Conservation (phyloP, 169 alveolate species). For the Cryptosporidium sp. region DNA sequence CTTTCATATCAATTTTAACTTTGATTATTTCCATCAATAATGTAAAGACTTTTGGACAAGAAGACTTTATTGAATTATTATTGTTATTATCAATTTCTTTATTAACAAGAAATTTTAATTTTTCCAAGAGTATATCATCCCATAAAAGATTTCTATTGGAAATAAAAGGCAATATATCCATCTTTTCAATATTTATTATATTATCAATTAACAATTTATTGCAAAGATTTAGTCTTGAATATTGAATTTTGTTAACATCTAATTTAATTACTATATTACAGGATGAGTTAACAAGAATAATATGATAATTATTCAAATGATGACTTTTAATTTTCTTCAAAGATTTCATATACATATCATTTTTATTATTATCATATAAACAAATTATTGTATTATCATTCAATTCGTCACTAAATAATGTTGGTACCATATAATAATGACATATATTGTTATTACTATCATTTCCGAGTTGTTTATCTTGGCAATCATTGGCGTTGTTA, state of each 20-base stretch:
- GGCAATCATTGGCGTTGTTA: neutral
- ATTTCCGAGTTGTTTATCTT: neutral
- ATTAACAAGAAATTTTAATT: neutral
- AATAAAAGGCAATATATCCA: constrained; percentile 42
- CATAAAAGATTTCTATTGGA: constrained; percentile 13
- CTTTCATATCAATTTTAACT: constrained; percentile 22
- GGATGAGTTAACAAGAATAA: constrained; percentile 21
- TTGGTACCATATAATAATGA: constrained; percentile 43
- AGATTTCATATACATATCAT: constrained; percentile 2
- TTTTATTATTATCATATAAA: neutral
- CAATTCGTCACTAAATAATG: constrained; percentile 36
- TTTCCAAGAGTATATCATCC: constrained; percentile 8
- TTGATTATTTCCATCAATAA: constrained; percentile 19
- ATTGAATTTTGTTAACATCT: constrained; percentile 13
- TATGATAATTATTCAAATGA: neutral
- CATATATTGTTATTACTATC: neutral
- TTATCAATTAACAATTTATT: neutral
- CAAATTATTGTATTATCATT: constrained; percentile 38
- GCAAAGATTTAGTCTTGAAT: constrained; percentile 5
- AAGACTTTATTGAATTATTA: neutral
- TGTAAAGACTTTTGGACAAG: constrained; percentile 2
- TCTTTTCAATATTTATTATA: neutral
- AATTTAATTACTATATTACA: neutral
- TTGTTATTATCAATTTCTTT: neutral
- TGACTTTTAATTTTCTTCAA: neutral